Evolutionary conservation across 2,329 filamentous ascomycete species (phyloP), one percentile per base, ranked within the genome.

Genomic region (Aspergillus aculeatus): DNA sequence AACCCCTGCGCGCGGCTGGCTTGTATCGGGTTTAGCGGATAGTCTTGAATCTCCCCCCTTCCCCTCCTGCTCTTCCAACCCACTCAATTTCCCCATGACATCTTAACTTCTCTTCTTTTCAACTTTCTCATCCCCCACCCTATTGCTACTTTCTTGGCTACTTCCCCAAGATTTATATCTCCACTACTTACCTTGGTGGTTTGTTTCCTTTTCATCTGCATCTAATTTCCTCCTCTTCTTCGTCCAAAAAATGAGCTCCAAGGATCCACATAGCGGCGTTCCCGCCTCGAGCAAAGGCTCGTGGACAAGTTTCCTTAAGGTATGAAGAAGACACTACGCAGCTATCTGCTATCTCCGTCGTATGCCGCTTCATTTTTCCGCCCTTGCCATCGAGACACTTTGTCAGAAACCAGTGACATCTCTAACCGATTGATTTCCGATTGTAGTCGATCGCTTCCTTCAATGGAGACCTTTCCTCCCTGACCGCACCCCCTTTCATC

Each of bases 401-500:
- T 16, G 44, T 24, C 41, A 47, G 19, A 41, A 23, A 23, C 35
- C 47, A 44, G 38, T 9, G 38, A 44, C 14, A 16, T 12, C 10
- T 44, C 38, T 65, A 48, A 64, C 47, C 50, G 44, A 50, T 47
- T 11, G 58, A 56, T n/a, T 54, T 52, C 57, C 35, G 24, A 38
- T 52, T 48, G 16, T 54, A 81, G 71, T 92, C 89, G 51, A 90
- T 93, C 71, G 88, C 89, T 56, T 91, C 88, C 4, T 94, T 93
- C 81, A 91, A 89, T 71, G 90, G 90, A 69, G 90, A 94, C 75
- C 84, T 93, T 60, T 89, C 90, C 35, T 91, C 89, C 62, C 80
- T 94, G 70, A 93, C 90, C 38, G 90, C 90, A 44, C 90, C 90
- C 57, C 90, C 90, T 19, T 94, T 93, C 71, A 92, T 94, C 68